These are phyloP conservation scores for Neofusicoccum sp. DNA, from an alignment of 2,329 filamentous ascomycete species.

Conservation along the genomic window DNA sequence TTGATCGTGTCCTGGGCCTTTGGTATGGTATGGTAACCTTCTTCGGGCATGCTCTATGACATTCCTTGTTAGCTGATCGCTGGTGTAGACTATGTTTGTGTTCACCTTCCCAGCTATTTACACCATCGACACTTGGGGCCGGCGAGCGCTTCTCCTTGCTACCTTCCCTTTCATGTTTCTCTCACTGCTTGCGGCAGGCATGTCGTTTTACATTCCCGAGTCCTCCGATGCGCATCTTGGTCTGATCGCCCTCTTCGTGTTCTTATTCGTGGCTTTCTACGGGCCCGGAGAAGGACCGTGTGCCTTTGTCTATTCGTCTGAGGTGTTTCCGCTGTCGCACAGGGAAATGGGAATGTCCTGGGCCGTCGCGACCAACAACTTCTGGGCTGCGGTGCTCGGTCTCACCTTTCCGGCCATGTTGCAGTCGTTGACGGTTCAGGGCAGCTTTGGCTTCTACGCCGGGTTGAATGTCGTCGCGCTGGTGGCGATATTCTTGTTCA, in stretches of 20 bases:
- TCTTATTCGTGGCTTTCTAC: conserved; percentile 55
- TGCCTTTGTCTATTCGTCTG: conserved; percentile 68
- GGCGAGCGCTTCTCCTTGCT: conserved; percentile 52
- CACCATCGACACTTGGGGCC: conserved; percentile 59
- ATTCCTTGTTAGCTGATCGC: neutral
- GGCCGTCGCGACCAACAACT: conserved; percentile 67
- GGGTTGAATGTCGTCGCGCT: conserved; percentile 63
- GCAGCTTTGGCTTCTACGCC: conserved; percentile 64
- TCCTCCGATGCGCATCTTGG: conserved; percentile 46
- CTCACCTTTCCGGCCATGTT: conserved; percentile 66
- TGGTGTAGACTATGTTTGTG: conserved; percentile 52
- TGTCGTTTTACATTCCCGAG: conserved; percentile 55
- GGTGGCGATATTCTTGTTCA: conserved; percentile 59
- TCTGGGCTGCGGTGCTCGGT: conserved; percentile 59
- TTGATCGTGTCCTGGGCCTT: conserved; percentile 61
- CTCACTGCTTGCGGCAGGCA: conserved; percentile 50
- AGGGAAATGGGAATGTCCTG: conserved; percentile 72
- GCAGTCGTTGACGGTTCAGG: conserved; percentile 51
- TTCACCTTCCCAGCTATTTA: conserved; percentile 62
- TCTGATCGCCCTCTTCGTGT: conserved; percentile 59
- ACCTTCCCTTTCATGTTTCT: conserved; percentile 56
- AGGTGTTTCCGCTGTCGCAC: conserved; percentile 71
- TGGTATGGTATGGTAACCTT: conserved; percentile 44
- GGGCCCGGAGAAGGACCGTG: conserved; percentile 55
- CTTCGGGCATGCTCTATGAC: neutral